These are phyloP conservation scores for Aspergillus sp. DNA, from an alignment of 2,329 filamentous ascomycete species.

Conservation along the genomic window DNA sequence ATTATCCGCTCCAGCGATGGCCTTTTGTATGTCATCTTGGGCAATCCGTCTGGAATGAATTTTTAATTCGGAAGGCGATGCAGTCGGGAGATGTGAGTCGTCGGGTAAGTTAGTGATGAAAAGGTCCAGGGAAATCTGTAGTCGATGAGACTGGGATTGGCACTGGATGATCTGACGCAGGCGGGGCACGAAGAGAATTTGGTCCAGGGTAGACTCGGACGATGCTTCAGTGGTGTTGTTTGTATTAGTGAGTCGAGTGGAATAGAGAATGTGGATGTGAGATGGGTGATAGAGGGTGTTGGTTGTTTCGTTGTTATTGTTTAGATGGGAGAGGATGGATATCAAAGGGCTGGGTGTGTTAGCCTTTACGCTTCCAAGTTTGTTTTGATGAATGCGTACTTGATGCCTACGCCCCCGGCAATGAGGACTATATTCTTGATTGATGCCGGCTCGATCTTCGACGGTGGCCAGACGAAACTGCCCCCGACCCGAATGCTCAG, in stretches of 20 bases:
- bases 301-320: slow-evolving; percentile 37
- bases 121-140: slow-evolving; percentile 28
- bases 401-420: slow-evolving; percentile 78
- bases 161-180: slow-evolving; percentile 33
- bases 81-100: slow-evolving; percentile 4
- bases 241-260: slow-evolving; percentile 40
- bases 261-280: slow-evolving; percentile 61
- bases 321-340: slow-evolving; percentile 64
- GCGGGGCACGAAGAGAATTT: slow-evolving; percentile 46
- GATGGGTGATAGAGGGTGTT: slow-evolving; percentile 21
- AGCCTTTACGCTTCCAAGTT: slow-evolving; percentile 1
- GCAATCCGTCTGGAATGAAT: slow-evolving; percentile 30
- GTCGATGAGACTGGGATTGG: slow-evolving; percentile 19
- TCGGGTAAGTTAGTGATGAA: slow-evolving; percentile 26
- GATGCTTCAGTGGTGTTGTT: slow-evolving; percentile 1
- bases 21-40: slow-evolving; percentile 30
- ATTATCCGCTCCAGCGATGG: slow-evolving; percentile 25
- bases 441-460: slow-evolving; percentile 33
- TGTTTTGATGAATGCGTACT: slow-evolving; percentile 43
- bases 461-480: slow-evolving; percentile 71
- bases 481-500: slow-evolving; percentile 72
- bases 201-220: slow-evolving; percentile 15
- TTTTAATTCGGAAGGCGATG: slow-evolving; percentile 17
- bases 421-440: slow-evolving; percentile 65
- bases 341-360: slow-evolving; percentile 57